phyloP scores from a whole-genome alignment of 495 filamentous ascomycete genomes.

The Lasiosphaeria ovina region DNA sequence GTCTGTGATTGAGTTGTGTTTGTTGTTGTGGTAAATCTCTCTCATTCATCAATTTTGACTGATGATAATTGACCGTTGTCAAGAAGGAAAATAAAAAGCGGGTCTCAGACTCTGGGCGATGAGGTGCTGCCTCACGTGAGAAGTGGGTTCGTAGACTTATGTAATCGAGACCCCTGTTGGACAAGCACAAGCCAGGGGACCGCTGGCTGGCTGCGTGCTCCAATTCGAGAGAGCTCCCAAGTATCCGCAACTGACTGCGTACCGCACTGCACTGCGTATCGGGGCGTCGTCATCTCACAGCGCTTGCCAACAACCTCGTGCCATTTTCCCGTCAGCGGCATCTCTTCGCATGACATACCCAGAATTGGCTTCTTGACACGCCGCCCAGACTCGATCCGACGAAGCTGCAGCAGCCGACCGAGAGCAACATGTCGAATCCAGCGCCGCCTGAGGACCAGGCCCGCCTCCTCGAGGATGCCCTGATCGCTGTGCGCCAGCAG shows the following conservation, averaged over 20 bases:
- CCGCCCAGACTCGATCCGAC: neutral
- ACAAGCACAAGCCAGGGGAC: too few relatives aligned
- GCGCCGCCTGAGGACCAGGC: slow-evolving; percentile 84
- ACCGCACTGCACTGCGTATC: too few relatives aligned
- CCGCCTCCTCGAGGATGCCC: slow-evolving; percentile 92
- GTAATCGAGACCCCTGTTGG: too few relatives aligned
- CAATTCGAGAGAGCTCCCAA: neutral
- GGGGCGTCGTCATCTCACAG: slow-evolving; percentile 1
- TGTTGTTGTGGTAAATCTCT: too few relatives aligned
- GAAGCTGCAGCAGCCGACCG: slow-evolving; percentile 3
- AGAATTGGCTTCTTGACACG: neutral
- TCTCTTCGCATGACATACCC: neutral
- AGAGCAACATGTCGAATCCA: slow-evolving; percentile 54
- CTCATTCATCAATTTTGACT: too few relatives aligned
- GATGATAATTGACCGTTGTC: too few relatives aligned
- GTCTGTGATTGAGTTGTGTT: too few relatives aligned
- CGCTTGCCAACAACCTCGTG: neutral
- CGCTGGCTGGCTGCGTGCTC: neutral
- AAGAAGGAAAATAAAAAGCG: too few relatives aligned
- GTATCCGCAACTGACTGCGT: too few relatives aligned
- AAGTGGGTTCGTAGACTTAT: too few relatives aligned
- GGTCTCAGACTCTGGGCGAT: too few relatives aligned
- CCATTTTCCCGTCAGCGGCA: neutral
- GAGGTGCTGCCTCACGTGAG: too few relatives aligned
- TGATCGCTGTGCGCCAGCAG: slow-evolving; percentile 95